Evolutionary conservation across 768 basidiomycete genomes (phyloP), one percentile per base, ranked within the genome.

Genomic region (Cystobasidium tubakii): DNA sequence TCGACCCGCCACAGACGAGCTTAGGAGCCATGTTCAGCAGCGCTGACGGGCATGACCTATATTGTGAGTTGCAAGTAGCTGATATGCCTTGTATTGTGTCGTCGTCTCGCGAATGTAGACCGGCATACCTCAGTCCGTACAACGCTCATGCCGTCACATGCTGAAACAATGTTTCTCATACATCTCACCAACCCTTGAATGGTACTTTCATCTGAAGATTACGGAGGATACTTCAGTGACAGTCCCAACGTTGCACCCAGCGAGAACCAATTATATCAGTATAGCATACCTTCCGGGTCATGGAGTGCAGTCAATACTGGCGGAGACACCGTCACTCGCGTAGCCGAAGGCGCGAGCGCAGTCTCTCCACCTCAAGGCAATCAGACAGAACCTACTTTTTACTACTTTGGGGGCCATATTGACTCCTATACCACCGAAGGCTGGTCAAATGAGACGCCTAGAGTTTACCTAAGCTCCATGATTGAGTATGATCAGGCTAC

Each of bases 341-440:
- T 71, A 46, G 69, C 69, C 17, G 69, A 71, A 44, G 69, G 69
- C 25, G 53, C 69, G 19, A n/a, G 46, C 23, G 69, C 54, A 19
- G 69, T 71, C 50, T 29, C 42, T 17, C 69, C 69, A 62, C 27
- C 69, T 2, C 25, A 34, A 55, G 36, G 46, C 13, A 33, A 33
- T 53, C 19, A 65, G 25, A 23, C 69, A 7, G 33, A 71, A 29
- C 69, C 69, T 60, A 60, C 55, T 23, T 71, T 71, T 34, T 62
- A 57, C 69, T 71, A 71, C 25, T 71, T 71, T 39, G 69, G 69
- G 19, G 69, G 69, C 17, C 69, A 71, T 29, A 46, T 71, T 36
- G 69, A 71, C 36, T 12, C 54, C 1, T 71, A 42, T 36, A 71
- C 69, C 1, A 31, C 39, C 17, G 13, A 55, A 31, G 69, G 34